Conservation (phyloP, 1,284 basidiomycete genomes). For the Moesziomyces aphidis region DNA sequence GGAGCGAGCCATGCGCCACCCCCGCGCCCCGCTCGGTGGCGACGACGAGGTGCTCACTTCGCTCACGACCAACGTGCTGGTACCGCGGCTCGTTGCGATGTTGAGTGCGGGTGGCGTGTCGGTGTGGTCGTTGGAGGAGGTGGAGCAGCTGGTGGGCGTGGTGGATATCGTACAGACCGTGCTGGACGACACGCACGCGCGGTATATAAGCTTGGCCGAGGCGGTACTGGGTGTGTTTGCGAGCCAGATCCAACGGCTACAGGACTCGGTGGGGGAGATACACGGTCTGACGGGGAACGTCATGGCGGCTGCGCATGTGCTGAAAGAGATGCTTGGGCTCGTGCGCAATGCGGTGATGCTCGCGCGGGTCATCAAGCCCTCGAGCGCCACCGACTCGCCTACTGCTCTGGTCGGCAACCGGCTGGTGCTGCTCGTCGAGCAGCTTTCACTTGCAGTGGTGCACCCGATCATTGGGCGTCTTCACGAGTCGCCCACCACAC, state of each 20-base stretch:
- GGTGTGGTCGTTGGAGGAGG: slow-evolving; percentile 43
- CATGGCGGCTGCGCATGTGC: neutral
- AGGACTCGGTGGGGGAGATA: slow-evolving; percentile 3
- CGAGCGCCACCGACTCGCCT: neutral
- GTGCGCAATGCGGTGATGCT: neutral
- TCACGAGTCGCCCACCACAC: neutral
- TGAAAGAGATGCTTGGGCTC: neutral
- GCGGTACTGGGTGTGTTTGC: slow-evolving; percentile 16
- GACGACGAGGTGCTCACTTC: slow-evolving; percentile 57
- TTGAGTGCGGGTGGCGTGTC: slow-evolving; percentile 41
- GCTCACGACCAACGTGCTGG: slow-evolving; percentile 46
- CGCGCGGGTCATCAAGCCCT: neutral
- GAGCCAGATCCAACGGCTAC: slow-evolving; percentile 9
- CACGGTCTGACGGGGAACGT: no score
- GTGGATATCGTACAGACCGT: slow-evolving; percentile 37
- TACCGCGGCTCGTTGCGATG: slow-evolving; percentile 32
- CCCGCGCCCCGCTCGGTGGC: slow-evolving; percentile 27
- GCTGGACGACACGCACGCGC: slow-evolving; percentile 30
- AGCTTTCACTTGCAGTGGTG: neutral
- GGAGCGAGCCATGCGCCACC: neutral
- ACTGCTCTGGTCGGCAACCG: neutral
- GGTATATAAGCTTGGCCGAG: slow-evolving; percentile 27
- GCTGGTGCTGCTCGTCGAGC: neutral
- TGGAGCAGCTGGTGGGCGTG: slow-evolving; percentile 24
- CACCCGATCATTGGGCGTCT: neutral